Percentiles rank a stretch among this genome's conserved stretches.
phyloP scores from a whole-genome alignment of 2,329 filamentous ascomycete genomes.

The Verticillium tricorpus region DNA sequence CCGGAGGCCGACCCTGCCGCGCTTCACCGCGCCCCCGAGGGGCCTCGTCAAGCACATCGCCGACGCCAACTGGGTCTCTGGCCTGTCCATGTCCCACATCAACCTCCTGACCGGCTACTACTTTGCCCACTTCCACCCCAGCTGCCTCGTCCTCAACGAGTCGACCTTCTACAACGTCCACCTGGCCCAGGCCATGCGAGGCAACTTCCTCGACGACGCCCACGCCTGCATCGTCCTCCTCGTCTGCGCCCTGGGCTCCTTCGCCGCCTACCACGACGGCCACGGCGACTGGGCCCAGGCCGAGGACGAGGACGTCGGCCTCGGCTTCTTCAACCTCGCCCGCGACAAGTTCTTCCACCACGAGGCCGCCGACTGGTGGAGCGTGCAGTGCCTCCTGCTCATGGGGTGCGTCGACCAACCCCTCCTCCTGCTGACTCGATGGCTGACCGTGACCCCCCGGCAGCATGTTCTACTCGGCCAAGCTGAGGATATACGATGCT shows the following conservation, averaged over 20 bases:
- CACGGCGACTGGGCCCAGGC: slow-evolving; percentile 2
- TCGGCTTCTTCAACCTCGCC: slow-evolving; percentile 5
- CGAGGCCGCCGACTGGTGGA: slow-evolving; percentile 3
- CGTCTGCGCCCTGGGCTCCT: slow-evolving; percentile 3
- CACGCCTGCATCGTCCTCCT: slow-evolving; percentile 3
- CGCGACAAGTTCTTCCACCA: slow-evolving; percentile 2
- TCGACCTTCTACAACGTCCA: slow-evolving; percentile 2
- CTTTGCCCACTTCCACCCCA: slow-evolving; percentile 6
- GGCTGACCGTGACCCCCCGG: background rate
- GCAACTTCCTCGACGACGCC: background rate
- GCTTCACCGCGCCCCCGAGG: background rate
- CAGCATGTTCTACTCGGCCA: slow-evolving; percentile 2
- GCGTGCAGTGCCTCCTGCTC: slow-evolving; percentile 7
- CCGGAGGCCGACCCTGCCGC: background rate
- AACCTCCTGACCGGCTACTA: slow-evolving; percentile 1
- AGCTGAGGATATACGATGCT: slow-evolving; percentile 2
- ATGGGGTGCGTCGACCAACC: slow-evolving; percentile 4
- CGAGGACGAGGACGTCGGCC: background rate
- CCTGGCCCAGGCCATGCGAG: slow-evolving; percentile 1
- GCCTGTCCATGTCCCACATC: background rate
- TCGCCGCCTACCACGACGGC: slow-evolving; percentile 4
- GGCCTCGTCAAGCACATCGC: background rate
- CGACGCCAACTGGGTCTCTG: background rate
- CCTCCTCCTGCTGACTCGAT: background rate
- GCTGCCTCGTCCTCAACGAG: slow-evolving; percentile 3